Percentiles rank a stretch among this genome's conserved stretches.
Evolutionary conservation across 768 basidiomycete species (phyloP).

Genomic region (Mrakia hoshinonis): DNA sequence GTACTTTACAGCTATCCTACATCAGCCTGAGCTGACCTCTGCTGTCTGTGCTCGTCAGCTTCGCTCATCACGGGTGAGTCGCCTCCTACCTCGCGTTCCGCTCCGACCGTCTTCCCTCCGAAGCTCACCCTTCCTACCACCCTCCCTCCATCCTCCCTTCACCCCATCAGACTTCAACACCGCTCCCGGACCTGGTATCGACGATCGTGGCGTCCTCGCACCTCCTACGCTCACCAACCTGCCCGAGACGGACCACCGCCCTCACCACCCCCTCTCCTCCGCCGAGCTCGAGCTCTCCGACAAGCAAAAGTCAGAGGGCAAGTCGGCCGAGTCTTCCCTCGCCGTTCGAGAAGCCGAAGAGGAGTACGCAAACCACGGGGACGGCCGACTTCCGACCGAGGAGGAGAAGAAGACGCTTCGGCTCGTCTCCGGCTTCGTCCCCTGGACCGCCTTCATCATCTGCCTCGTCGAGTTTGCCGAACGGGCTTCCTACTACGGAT

Average conservation of each 20-base stretch:
- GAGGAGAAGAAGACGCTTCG: slow-evolving; percentile 16
- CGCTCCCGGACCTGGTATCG: too few relatives aligned
- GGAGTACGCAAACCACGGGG: neutral
- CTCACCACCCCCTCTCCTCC: neutral
- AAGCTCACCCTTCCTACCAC: neutral
- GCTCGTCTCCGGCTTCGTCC: slow-evolving; percentile 32
- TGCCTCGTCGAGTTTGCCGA: slow-evolving; percentile 31
- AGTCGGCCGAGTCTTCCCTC: neutral
- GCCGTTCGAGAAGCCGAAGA: neutral
- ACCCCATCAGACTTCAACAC: neutral
- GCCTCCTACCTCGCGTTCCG: neutral
- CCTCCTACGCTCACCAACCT: neutral
- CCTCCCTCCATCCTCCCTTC: neutral
- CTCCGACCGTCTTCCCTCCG: slow-evolving; percentile 1
- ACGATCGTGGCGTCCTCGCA: neutral
- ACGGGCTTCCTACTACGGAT: too few relatives aligned
- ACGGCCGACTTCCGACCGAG: slow-evolving; percentile 16
- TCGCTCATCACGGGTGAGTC: neutral
- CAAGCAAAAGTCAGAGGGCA: neutral
- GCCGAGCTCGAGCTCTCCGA: neutral
- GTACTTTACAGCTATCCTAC: too few relatives aligned
- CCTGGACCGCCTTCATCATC: slow-evolving; percentile 27
- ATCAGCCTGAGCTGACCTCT: neutral
- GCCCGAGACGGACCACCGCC: neutral
- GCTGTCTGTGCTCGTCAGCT: neutral